Base-by-base conservation (phyloP, 176 grass and related monocot genomes). In the Juncus effusus region DNA sequence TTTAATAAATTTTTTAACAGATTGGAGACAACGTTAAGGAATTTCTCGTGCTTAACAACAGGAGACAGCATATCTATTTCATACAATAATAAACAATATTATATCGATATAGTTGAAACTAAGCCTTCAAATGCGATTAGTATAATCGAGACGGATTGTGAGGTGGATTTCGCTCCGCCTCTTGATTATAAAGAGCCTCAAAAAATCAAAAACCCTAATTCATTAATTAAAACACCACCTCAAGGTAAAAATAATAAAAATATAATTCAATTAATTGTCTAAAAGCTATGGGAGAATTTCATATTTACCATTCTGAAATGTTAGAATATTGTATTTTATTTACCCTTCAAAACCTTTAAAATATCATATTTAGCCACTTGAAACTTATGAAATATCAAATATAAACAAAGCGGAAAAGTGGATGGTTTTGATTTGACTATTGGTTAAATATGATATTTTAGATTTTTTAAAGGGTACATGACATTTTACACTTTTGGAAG, bases 81-180 rank as follows among this genome's bases (percentile, higher is more conserved):
- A 65, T 97, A 97, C 56, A 97, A 97, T 75, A 89, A 92, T 67
- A 89, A 86, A 81, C 81, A 82, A 14, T 97, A 97, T 61, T 91
- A 92, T 42, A 92, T 97, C 16, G 80, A 97, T 78, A 97, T 92
- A 59, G 56, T 92, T 68, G 93, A 97, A 80, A 79, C 88, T 16
- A 97, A 89, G 80, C 88, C 88, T 54, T 79, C 85, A 72, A 67
- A 82, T 82, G 82, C 88, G n/a, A 79, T 92, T 79, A 84, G 85
- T 65, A 89, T 97, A 60, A 92, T 92, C 35, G 93, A 92, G 67
- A 97, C 82, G 10, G 93, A 97, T 69, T 97, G 88, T 64, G 93
- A 97, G 62, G 93, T 89, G 42, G 93, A 97, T 51, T 97, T 97
- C 77, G 88, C 88, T 72, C 88, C 85, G 74, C 88, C 93, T 13